A percentile compares a stretch with the other conserved stretches of the same genome.
phyloP scores from a whole-genome alignment of 1,139 yeast genomes.

The Suhomyces anneliseae region DNA sequence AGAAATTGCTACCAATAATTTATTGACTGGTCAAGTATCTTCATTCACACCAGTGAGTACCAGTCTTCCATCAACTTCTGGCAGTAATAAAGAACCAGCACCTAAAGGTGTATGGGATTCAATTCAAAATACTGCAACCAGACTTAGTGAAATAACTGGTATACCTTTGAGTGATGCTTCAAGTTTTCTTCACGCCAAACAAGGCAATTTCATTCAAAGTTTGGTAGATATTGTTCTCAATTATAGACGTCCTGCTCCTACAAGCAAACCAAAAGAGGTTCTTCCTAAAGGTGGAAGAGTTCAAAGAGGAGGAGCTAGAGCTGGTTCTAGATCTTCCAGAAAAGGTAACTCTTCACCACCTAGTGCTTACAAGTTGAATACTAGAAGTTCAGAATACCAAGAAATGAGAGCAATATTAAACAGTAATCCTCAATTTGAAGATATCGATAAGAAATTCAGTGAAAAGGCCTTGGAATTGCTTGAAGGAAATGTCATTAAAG shows the following conservation, averaged over 20 bases:
- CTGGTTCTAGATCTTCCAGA: not conserved
- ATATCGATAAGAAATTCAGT: conserved; percentile 28
- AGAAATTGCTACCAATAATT: conserved; percentile 14
- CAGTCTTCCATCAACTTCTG: not conserved
- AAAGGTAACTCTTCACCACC: not conserved
- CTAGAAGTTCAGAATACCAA: conserved; percentile 17
- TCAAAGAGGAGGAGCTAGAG: conserved; percentile 19
- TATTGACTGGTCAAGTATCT: conserved; percentile 12
- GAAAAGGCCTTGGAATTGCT: conserved; percentile 37
- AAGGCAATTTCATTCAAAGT: conserved; percentile 23
- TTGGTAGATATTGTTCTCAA: conserved; percentile 31
- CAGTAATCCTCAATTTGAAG: conserved; percentile 17
- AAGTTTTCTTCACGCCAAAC: conserved; percentile 15
- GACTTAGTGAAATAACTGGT: conserved; percentile 9
- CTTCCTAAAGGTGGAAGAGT: conserved; percentile 23
- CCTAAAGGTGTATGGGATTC: conserved; percentile 11
- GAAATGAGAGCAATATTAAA: conserved; percentile 24
- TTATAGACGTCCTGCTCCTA: conserved; percentile 9
- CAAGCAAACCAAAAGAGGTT: not conserved
- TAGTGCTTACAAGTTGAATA: conserved; percentile 5
- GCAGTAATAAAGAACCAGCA: not conserved
- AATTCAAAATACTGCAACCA: conserved; percentile 8
- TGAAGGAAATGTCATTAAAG: conserved; percentile 38
- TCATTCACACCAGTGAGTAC: not conserved
- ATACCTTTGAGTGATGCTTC: conserved; percentile 11